phyloP scores from a whole-genome alignment of 352 stramenopile species.

The Globisporangium uncinulatum region DNA sequence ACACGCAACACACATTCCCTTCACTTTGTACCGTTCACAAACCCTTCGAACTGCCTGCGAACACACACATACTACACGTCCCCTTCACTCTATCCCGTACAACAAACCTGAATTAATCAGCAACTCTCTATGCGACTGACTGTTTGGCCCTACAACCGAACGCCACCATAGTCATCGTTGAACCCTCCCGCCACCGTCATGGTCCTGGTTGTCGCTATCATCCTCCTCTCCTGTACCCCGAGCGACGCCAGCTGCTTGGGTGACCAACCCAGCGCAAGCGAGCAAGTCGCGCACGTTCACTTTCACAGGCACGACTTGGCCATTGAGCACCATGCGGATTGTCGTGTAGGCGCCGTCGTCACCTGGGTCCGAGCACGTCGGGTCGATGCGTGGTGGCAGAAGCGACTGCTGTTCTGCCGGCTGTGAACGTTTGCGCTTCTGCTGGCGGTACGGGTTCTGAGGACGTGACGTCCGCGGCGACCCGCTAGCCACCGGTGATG shows the following conservation, averaged over 20 bases:
- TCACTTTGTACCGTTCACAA: no score
- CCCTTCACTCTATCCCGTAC: no score
- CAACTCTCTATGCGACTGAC: no score
- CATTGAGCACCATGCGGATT: conserved; percentile 72
- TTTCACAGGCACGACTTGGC: conserved; percentile 54
- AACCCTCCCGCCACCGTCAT: not conserved
- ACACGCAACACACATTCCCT: no score
- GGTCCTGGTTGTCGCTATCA: conserved; percentile 5
- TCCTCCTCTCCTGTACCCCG: not conserved
- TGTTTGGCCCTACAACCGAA: no score
- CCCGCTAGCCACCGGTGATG: not conserved
- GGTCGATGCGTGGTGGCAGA: not conserved
- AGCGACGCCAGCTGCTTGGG: conserved; percentile 11
- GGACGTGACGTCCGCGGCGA: no score
- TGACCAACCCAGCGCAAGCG: conserved; percentile 19
- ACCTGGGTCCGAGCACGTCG: not conserved
- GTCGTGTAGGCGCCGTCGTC: conserved; percentile 41
- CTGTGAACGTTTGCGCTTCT: conserved; percentile 8
- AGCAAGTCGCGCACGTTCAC: conserved; percentile 69
- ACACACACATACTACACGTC: no score
- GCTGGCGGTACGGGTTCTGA: not conserved
- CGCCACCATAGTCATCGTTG: not conserved
- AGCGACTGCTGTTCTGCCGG: not conserved
- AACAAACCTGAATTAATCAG: no score
- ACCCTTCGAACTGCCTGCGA: no score